A percentile compares a stretch with the other conserved stretches of the same genome.
Evolutionary conservation across 176 grass and related monocot species (phyloP).

Genomic region (Rhipidocladum racemiflorum): DNA sequence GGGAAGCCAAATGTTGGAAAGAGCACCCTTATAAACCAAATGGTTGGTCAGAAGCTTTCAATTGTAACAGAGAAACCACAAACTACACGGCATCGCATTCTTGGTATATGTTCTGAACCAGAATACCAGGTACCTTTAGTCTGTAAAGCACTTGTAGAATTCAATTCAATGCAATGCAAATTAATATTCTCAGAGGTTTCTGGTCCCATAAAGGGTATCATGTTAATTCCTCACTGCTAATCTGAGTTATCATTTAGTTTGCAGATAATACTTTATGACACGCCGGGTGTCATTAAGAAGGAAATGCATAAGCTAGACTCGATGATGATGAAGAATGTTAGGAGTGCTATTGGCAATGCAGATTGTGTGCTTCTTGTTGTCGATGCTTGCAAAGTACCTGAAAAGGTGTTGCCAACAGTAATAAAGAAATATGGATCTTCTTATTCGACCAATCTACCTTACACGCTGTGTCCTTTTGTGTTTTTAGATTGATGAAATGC

Average conservation of each 20-base stretch:
- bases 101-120: constrained; percentile 86
- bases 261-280: constrained; percentile 99
- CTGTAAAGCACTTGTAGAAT: constrained; percentile 19
- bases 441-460: constrained; percentile 12
- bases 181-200: not conserved
- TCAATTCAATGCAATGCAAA: not conserved
- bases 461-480: not conserved
- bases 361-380: constrained; percentile 81
- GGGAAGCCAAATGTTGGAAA: constrained; percentile 96
- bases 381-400: constrained; percentile 71
- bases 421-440: not conserved
- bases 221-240: constrained; percentile 40
- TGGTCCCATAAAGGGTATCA: not conserved
- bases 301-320: constrained; percentile 83
- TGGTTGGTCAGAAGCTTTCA: constrained; percentile 90
- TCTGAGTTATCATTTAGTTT: constrained; percentile 81
- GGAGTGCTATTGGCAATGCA: constrained; percentile 66
- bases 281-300: constrained; percentile 81
- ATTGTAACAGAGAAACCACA: constrained; percentile 96
- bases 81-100: constrained; percentile 78
- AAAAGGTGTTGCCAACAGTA: constrained; percentile 53
- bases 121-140: constrained; percentile 78
- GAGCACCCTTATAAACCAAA: constrained; percentile 94
- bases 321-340: constrained; percentile 98
- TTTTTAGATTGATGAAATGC: constrained; percentile 77